Conservation (phyloP, 495 filamentous ascomycete genomes). For the Talaromyces proteolyticus region DNA sequence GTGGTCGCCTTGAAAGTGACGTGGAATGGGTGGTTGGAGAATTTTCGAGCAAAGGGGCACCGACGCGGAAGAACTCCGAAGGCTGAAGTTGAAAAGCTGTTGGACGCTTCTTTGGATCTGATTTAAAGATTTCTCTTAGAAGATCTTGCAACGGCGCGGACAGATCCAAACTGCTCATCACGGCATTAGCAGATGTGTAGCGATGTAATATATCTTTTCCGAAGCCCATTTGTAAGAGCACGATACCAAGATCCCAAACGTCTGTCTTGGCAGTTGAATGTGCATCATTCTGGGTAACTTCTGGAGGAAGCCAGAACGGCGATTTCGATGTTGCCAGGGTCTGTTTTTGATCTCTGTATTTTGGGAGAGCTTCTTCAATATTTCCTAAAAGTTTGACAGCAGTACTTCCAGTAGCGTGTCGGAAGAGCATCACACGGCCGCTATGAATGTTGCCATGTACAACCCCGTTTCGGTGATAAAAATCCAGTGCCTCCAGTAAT, state of each 20-base stretch:
- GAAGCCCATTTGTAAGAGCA: conserved; percentile 92
- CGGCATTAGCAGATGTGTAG: conserved; percentile 68
- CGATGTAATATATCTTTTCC: conserved; percentile 68
- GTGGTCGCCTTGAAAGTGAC: conserved; percentile 31
- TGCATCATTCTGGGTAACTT: conserved; percentile 55
- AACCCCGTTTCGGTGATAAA: conserved; percentile 74
- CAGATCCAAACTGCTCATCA: conserved; percentile 58
- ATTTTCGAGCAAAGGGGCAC: conserved; percentile 36
- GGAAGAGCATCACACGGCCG: conserved; percentile 64
- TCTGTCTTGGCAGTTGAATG: conserved; percentile 75
- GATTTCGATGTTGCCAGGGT: conserved; percentile 60
- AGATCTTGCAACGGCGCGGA: conserved; percentile 74
- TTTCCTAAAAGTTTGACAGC: conserved; percentile 39
- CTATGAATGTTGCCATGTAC: conserved; percentile 75
- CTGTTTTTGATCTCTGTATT: conserved; percentile 19
- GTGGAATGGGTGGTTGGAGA: conserved; percentile 33
- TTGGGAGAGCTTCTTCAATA: conserved; percentile 35
- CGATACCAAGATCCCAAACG: conserved; percentile 88
- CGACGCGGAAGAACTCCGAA: conserved; percentile 73
- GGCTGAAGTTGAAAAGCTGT: conserved; percentile 86
- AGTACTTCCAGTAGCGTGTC: conserved; percentile 29
- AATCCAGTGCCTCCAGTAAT: conserved; percentile 84
- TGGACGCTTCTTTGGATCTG: conserved; percentile 75
- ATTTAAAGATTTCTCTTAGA: conserved; percentile 73
- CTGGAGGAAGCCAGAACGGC: conserved; percentile 77